Evolutionary conservation across 768 basidiomycete genomes (phyloP).

Genomic region (Suillus subaureus): DNA sequence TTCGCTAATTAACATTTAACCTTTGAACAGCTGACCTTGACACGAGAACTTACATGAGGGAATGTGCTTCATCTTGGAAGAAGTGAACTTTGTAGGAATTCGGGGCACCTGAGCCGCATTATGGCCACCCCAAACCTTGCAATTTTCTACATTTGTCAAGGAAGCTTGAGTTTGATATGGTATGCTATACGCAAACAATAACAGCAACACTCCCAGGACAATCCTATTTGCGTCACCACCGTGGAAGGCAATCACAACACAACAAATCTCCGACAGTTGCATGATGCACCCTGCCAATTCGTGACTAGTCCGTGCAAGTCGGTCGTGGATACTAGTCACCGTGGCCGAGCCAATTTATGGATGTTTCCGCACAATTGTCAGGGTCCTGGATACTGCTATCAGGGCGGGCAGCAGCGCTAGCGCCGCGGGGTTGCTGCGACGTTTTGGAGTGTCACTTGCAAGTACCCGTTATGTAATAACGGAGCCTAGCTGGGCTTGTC

Average conservation of each 20-base stretch:
- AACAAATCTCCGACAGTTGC: background rate
- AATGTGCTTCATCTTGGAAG: background rate
- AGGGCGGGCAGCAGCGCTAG: background rate
- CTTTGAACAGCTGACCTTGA: background rate
- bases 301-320: background rate
- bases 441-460: background rate
- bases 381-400: background rate
- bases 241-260: background rate
- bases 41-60: background rate
- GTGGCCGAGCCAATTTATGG: background rate
- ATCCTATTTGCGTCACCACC: background rate
- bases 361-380: background rate
- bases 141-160: background rate
- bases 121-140: background rate
- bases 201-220: background rate
- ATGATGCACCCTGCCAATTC: background rate
- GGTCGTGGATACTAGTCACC: background rate
- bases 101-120: background rate
- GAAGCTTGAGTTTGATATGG: background rate
- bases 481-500: background rate
- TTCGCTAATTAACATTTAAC: background rate
- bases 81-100: background rate
- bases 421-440: background rate
- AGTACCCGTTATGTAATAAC: background rate
- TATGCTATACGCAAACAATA: background rate